Base-by-base conservation (phyloP, 2,329 filamentous ascomycete genomes). In the Bipolaris bicolor region DNA sequence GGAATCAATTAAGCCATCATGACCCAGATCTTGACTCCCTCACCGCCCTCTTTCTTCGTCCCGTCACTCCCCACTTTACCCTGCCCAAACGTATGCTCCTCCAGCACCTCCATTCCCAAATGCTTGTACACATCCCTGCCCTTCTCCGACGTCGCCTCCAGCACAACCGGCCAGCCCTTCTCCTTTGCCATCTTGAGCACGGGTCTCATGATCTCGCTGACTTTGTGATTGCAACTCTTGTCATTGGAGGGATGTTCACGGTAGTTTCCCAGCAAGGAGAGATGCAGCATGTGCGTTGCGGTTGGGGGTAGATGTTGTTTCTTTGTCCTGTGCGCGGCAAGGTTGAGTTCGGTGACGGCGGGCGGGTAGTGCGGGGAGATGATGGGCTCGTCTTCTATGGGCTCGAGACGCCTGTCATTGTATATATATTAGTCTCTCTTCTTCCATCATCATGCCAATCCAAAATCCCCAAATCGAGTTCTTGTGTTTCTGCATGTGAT, bases 101-200 rank as follows among this genome's bases (percentile, higher is more conserved):
- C 40, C 20, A 57, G 20, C 7, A 47, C 9, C 26, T 60, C 20
- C 3, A 60, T 53, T 3, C 57, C 57, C 18, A 57, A 20, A 26
- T 53, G 49, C 11, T 18, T 9, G 43, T 60, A 60, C 1, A 60
- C 29, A 37, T 57, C 53, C 11, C 53, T 52, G 16, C 53, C 43
- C 20, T 37, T 39, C 22, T 45, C 31, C 1, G 44, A 36, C 34
- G 57, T 60, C 1, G 57, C 46, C 22, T 60, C 53, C 18, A 60
- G 18, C n/a, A 57, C 49, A 11, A 47, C 49, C 7, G 52, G 39
- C 57, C 57, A 60, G 9, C 39, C 45, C 10, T 49, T 44, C 34
- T 57, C 53, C 26, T 33, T 48, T 18, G 57, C 57, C 39, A 60
- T 53, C 6, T 46, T 39, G 16, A 60, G 29, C 7, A 60, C 47